Conservation (phyloP, 495 filamentous ascomycete genomes). For the Jackrogersella minutella region DNA sequence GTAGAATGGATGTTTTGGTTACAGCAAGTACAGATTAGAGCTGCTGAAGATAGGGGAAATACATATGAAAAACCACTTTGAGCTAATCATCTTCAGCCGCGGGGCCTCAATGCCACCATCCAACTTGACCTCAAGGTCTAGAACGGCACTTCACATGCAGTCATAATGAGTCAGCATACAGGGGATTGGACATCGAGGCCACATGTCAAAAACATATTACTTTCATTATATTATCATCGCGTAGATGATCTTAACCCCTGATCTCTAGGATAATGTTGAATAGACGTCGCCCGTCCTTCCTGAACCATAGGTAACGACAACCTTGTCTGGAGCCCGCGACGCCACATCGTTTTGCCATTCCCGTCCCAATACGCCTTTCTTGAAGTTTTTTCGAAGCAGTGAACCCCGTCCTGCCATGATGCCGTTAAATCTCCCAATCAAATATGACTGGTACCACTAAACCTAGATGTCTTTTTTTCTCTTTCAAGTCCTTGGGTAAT, state of each 20-base stretch:
- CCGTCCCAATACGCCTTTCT: slow-evolving; percentile 18
- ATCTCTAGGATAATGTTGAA: slow-evolving; percentile 23
- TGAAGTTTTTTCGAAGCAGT: slow-evolving; percentile 24
- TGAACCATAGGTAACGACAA: not conserved
- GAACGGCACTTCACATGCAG: slow-evolving; percentile 13
- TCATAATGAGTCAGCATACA: not conserved
- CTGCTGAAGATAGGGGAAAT: not conserved
- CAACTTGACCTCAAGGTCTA: not conserved
- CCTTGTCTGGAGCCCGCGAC: not conserved
- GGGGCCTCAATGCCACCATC: not conserved
- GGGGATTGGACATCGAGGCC: not conserved
- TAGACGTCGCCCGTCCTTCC: slow-evolving; percentile 3
- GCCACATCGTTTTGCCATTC: not conserved
- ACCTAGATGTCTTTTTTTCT: slow-evolving; percentile 4
- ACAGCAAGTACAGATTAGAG: not conserved
- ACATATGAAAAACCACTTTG: not conserved
- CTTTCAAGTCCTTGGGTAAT: slow-evolving; percentile 14
- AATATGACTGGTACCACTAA: slow-evolving; percentile 3
- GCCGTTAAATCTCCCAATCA: slow-evolving; percentile 6
- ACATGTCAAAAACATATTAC: not conserved
- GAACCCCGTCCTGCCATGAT: slow-evolving; percentile 15
- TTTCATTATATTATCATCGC: slow-evolving; percentile 4
- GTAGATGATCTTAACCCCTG: not conserved
- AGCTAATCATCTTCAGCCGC: not conserved
- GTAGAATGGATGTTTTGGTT: not conserved